Percentiles rank a stretch among this genome's conserved stretches.
Conservation (phyloP, 1,139 yeast species). For the Debaryomyces sp. region DNA sequence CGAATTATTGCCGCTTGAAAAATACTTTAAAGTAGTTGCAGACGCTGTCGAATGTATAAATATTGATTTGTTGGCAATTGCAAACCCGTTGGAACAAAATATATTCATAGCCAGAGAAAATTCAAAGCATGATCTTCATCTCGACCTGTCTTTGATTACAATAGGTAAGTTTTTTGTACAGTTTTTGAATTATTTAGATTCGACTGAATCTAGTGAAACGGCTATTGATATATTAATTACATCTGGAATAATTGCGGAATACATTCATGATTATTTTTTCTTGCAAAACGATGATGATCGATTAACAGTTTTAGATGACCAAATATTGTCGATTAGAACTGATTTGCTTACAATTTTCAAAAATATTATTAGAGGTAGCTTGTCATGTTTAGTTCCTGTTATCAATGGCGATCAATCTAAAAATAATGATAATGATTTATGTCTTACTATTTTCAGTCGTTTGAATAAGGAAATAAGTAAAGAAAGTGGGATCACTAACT, state of each 20-base stretch:
- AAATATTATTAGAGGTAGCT: not conserved
- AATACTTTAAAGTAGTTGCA: slow-evolving; percentile 14
- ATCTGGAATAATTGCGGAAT: slow-evolving; percentile 25
- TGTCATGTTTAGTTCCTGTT: not conserved
- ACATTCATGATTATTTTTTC: slow-evolving; percentile 31
- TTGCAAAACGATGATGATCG: slow-evolving; percentile 9
- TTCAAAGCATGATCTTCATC: not conserved
- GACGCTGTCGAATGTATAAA: slow-evolving; percentile 16
- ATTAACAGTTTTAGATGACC: not conserved
- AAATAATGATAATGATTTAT: not conserved
- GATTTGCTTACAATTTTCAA: not conserved
- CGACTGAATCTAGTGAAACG: not conserved
- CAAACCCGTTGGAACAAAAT: slow-evolving; percentile 48
- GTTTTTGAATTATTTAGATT: not conserved
- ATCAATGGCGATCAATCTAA: slow-evolving; percentile 6
- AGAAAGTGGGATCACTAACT: slow-evolving; percentile 4
- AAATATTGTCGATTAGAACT: not conserved
- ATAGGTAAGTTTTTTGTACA: slow-evolving; percentile 16
- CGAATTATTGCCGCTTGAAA: slow-evolving; percentile 13
- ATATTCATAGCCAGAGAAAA: slow-evolving; percentile 30
- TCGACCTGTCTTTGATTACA: slow-evolving; percentile 11
- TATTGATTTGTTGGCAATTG: slow-evolving; percentile 34
- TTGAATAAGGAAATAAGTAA: not conserved
- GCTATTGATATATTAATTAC: slow-evolving; percentile 7
- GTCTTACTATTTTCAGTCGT: not conserved